Base-by-base conservation (phyloP, 2,329 filamentous ascomycete species). In the Elsinoe necatrix region DNA sequence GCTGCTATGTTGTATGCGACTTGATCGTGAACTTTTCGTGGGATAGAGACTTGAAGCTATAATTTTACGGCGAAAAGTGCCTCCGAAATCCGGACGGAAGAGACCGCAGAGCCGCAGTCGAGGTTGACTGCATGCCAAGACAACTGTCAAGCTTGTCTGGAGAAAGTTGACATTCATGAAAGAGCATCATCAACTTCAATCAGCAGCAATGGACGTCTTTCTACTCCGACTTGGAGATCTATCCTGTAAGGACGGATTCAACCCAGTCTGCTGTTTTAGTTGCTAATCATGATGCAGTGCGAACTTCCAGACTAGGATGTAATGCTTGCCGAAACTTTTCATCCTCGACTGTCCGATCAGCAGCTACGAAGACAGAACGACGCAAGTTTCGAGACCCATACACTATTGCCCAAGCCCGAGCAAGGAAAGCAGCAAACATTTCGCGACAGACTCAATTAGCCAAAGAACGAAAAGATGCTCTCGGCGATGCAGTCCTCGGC, bases 401-500 rank as follows among this genome's bases (percentile, higher is more conserved):
- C 68, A 79, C 85, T 59, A 81, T 86, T 72, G 86, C 86, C 2
- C 89, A 95, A 71, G 84, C 88, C 29, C 82, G 86, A 65, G 88
- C 90, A 68, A 85, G 89, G 60, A 95, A 92, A 72, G 83, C 86
- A 9, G 88, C 86, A 62, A 95, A 95, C 68, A 70, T 92, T 45
- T 81, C 86, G 66, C 83, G 89, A 54, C 89, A 86, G 65, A 77
- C 81, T 60, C 82, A 83, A 61, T 79, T 97, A 56, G 71, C 82
- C 59, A 74, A 81, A 61, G 76, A 84, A 67, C 83, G 88, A 58
- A 77, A 81, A 58, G 77, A 77, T 47, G 77, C 78, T 45, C 77
- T 85, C 62, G 92, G 92, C 52, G 82, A 95, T 70, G 87, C 90
- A 0, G 77, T 98, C 61, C 80, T 85, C 64, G 93, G 92, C 67